Percentiles rank a stretch among this genome's conserved stretches.
phyloP scores from a whole-genome alignment of 2,329 filamentous ascomycete genomes.

The Clarireedia hainanense region DNA sequence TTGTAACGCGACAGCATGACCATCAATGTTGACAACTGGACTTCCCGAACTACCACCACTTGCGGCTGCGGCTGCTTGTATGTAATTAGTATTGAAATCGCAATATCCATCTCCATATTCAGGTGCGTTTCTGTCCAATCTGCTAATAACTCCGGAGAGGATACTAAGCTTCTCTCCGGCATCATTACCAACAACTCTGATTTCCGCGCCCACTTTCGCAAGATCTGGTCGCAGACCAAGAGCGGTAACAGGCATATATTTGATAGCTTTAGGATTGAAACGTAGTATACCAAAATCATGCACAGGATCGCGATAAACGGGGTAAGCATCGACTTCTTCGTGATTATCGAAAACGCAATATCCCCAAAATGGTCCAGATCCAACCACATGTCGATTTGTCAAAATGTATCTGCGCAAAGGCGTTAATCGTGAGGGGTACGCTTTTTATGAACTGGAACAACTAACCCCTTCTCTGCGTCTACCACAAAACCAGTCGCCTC shows the following conservation, averaged over 20 bases:
- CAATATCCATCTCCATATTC: slow-evolving; percentile 98
- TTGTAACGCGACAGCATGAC: slow-evolving; percentile 84
- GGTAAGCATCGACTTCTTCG: slow-evolving; percentile 90
- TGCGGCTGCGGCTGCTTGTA: slow-evolving; percentile 93
- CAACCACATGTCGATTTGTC: slow-evolving; percentile 89
- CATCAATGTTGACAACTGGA: slow-evolving; percentile 94
- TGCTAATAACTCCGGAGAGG: slow-evolving; percentile 91
- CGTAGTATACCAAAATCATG: slow-evolving; percentile 97
- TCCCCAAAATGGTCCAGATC: slow-evolving; percentile 93
- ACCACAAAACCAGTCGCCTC: slow-evolving; percentile 98
- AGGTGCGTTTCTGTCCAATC: slow-evolving; percentile 90
- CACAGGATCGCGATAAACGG: slow-evolving; percentile 94
- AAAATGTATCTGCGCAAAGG: slow-evolving; percentile 55
- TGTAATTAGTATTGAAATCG: slow-evolving; percentile 95
- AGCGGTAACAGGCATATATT: slow-evolving; percentile 87
- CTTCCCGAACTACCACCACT: slow-evolving; percentile 97
- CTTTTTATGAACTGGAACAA: neutral
- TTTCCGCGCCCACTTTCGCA: slow-evolving; percentile 86
- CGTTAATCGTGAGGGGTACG: slow-evolving; percentile 21
- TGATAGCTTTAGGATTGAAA: slow-evolving; percentile 92
- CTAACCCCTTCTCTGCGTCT: slow-evolving; percentile 74
- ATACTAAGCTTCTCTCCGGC: slow-evolving; percentile 98
- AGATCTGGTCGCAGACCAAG: slow-evolving; percentile 77
- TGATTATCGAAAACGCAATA: slow-evolving; percentile 99
- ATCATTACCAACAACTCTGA: slow-evolving; percentile 96